phyloP scores from a whole-genome alignment of 305 asterid species.

The Striga hermonthica region DNA sequence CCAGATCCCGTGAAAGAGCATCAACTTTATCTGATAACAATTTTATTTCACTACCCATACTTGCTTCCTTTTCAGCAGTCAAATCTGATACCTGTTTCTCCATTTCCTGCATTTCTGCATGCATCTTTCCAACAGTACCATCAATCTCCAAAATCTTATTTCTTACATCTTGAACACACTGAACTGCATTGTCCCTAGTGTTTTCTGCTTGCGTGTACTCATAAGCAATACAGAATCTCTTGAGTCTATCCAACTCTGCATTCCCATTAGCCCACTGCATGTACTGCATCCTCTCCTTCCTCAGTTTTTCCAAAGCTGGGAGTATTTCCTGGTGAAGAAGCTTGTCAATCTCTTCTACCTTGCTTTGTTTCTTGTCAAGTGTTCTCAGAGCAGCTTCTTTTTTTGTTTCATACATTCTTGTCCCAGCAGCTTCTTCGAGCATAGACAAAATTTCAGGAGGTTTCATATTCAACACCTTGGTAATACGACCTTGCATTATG shows the following conservation, averaged over 20 bases:
- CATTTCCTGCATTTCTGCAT: slow-evolving; percentile 58
- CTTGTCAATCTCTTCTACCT: slow-evolving; percentile 92
- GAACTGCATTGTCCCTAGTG: slow-evolving; percentile 64
- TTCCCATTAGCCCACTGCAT: slow-evolving; percentile 98
- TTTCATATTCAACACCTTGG: slow-evolving; percentile 96
- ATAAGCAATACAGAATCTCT: slow-evolving; percentile 86
- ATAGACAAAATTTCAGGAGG: slow-evolving; percentile 88
- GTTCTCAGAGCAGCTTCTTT: slow-evolving; percentile 97
- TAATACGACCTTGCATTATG: slow-evolving; percentile 34
- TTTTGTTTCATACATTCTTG: slow-evolving; percentile 99
- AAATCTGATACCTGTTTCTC: slow-evolving; percentile 60
- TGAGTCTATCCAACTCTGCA: slow-evolving; percentile 87
- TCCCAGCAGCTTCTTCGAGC: slow-evolving; percentile 49
- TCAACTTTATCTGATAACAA: slow-evolving; percentile 73
- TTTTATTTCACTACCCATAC: slow-evolving; percentile 89
- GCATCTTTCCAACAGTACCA: slow-evolving; percentile 50
- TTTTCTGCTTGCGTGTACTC: slow-evolving; percentile 84
- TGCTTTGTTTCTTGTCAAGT: slow-evolving; percentile 94
- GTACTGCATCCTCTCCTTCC: slow-evolving; percentile 42
- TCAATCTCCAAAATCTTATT: slow-evolving; percentile 62
- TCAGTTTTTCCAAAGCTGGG: no score
- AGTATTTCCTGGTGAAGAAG: no score
- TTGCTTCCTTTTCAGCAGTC: slow-evolving; percentile 71
- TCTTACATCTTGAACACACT: slow-evolving; percentile 58
- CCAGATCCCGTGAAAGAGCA: slow-evolving; percentile 69